Conservation (phyloP, 495 filamentous ascomycete genomes). For the Podospora appendiculata region DNA sequence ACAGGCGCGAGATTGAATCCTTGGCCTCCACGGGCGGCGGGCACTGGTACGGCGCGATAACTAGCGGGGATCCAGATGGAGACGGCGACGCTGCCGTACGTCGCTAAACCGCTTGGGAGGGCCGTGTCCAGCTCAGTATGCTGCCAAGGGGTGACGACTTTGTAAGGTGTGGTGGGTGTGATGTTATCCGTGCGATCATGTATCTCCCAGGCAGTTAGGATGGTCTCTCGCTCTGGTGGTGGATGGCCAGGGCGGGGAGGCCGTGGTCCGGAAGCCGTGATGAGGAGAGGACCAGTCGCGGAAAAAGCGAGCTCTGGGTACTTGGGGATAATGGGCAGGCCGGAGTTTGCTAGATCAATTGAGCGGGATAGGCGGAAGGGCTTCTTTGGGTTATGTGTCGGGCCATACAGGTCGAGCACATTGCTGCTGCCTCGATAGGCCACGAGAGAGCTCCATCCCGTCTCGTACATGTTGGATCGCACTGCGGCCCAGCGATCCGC, state of each 20-base stretch:
- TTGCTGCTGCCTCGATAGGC: constrained; percentile 21
- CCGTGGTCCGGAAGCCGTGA: constrained; percentile 26
- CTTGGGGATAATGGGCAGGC: constrained; percentile 25
- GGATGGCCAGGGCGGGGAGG: constrained; percentile 25
- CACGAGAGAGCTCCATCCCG: constrained; percentile 20
- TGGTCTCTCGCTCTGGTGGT: constrained; percentile 24
- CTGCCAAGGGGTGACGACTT: constrained; percentile 28
- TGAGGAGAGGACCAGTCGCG: constrained; percentile 23
- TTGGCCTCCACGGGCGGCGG: constrained; percentile 12
- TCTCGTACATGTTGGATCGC: constrained; percentile 24
- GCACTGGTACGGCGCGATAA: constrained; percentile 24
- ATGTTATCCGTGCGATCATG: constrained; percentile 1
- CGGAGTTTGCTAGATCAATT: constrained; percentile 46
- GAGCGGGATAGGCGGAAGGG: constrained; percentile 59
- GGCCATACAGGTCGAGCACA: constrained; percentile 50
- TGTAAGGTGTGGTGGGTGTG: constrained; percentile 17
- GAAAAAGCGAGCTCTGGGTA: constrained; percentile 31
- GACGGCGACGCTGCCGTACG: constrained; percentile 24
- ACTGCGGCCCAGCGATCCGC: constrained; percentile 29
- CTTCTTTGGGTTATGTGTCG: constrained; percentile 63
- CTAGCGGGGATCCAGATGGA: constrained; percentile 30
- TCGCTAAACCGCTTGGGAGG: constrained; percentile 21
- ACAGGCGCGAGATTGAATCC: constrained; percentile 24
- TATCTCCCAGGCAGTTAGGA: constrained; percentile 28
- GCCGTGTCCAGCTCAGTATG: constrained; percentile 29